Evolutionary conservation across 768 basidiomycete species (phyloP).

Genomic region (Sutorius australiensis): DNA sequence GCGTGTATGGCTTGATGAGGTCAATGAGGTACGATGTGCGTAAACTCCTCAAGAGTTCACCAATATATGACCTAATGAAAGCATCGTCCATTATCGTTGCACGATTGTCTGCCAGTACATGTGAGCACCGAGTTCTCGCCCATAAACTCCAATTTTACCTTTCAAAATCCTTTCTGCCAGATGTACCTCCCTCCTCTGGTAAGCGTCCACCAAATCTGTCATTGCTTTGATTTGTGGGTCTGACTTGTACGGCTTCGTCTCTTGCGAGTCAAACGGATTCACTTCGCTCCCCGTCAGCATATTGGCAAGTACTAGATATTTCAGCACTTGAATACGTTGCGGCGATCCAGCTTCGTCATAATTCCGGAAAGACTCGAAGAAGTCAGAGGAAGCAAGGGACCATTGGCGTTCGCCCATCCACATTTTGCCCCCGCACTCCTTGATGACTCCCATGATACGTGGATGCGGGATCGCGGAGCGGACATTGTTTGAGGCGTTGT

Average conservation of each 20-base stretch:
- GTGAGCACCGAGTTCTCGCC: neutral
- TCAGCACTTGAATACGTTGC: slow-evolving; percentile 95
- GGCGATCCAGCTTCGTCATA: slow-evolving; percentile 98
- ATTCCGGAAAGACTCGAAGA: slow-evolving; percentile 98
- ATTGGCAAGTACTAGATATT: slow-evolving; percentile 95
- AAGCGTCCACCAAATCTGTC: slow-evolving; percentile 96
- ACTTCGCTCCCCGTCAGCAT: slow-evolving; percentile 99
- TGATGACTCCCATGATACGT: slow-evolving; percentile 97
- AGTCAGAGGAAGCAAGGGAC: slow-evolving; percentile 95
- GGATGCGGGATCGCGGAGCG: slow-evolving; percentile 98
- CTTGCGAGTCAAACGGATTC: slow-evolving; percentile 98
- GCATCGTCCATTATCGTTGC: slow-evolving; percentile 94
- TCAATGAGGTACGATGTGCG: slow-evolving; percentile 97
- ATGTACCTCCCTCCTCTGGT: slow-evolving; percentile 94
- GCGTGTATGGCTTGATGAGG: slow-evolving; percentile 95
- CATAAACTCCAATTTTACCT: slow-evolving; percentile 46
- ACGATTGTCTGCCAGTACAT: slow-evolving; percentile 64
- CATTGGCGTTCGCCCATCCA: slow-evolving; percentile 99
- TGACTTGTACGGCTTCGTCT: slow-evolving; percentile 97
- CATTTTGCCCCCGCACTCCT: slow-evolving; percentile 99
- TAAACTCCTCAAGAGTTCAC: slow-evolving; percentile 89
- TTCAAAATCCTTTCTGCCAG: slow-evolving; percentile 94
- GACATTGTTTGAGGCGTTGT: slow-evolving; percentile 90
- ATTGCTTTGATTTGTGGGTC: slow-evolving; percentile 97
- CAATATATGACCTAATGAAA: slow-evolving; percentile 95